Base-by-base conservation (phyloP, 257 asterid species). In the Scutellaria barbata region DNA sequence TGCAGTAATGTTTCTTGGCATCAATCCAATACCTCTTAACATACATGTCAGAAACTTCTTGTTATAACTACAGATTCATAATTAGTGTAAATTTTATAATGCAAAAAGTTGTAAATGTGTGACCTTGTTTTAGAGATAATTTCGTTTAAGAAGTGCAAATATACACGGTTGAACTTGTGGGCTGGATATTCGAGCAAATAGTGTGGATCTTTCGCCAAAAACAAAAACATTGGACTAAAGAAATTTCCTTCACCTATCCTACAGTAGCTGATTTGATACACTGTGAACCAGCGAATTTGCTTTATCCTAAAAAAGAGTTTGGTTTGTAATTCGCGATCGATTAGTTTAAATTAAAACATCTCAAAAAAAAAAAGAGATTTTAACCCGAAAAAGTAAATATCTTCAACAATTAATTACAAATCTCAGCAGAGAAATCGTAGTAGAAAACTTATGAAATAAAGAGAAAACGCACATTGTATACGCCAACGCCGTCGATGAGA, bases 401-500 rank as follows among this genome's bases (percentile, higher is more conserved):
- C 68, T n/a, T 30, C 54, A 54, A 45, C 37, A 40, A 45, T 39
- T 6, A 57, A 69, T 46, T 11, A 71, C 40, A 6, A 42, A 51
- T 41, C 10, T 47, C 8, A 57, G 20, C 22, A 69, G 6, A 63
- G 10, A 57, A 54, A 12, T 5, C 33, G 35, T 2, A 56, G 20
- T 4, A 7, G 55, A 73, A 17, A 1, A 73, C 53, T 35, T 30
- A 6, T 8, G 33, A 55, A 60, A 22, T 8, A 41, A 46, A 5
- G 42, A 14, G 67, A 10, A 56, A 48, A 72, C 92, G 53, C 56
- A 90, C 98, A 71, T 89, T 83, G 69, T 77, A 81, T 35, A 90
- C 95, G 66, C 75, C 84, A 67, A 81, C 79, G 1, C 93, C 93
- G 25, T 87, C 89, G 39, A 90, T 80, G 55, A 75, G 63, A 67